A percentile compares a stretch with the other conserved stretches of the same genome.
Evolutionary conservation across 1,139 yeast species (phyloP).

Genomic region (Candida sp.): DNA sequence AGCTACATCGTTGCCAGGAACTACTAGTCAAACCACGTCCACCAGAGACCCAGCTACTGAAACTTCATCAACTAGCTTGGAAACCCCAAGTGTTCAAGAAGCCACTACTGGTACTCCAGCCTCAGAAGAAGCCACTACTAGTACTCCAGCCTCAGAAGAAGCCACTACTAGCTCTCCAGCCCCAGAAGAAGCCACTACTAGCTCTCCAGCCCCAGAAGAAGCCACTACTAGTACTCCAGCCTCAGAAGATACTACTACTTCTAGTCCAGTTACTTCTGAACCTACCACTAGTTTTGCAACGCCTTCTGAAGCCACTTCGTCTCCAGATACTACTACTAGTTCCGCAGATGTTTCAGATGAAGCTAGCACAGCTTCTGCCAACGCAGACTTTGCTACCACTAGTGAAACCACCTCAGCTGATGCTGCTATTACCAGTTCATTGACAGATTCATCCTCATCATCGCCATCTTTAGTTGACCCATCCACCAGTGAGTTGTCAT

Average conservation of each 20-base stretch:
- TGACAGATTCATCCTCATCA: neutral
- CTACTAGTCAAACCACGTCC: neutral
- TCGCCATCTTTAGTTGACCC: neutral
- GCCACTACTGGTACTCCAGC: no score
- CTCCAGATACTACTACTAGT: slow-evolving; percentile 4
- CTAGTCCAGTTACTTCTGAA: neutral
- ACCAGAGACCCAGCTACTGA: neutral
- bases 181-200: neutral
- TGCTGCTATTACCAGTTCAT: neutral
- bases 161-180: no score
- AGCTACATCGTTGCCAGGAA: slow-evolving; percentile 1
- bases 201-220: neutral
- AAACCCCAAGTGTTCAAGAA: neutral
- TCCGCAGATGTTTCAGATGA: neutral
- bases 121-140: no score
- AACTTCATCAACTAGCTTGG: neutral
- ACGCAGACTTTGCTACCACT: no score
- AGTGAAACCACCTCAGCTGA: neutral
- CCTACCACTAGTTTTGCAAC: neutral
- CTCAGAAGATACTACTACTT: slow-evolving; percentile 1
- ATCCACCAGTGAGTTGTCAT: slow-evolving; percentile 1
- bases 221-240: slow-evolving; percentile 4
- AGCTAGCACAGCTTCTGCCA: neutral
- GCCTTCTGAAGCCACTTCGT: slow-evolving; percentile 1
- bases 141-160: no score